phyloP scores from a whole-genome alignment of 2,329 filamentous ascomycete species.

The Nigrospora sphaerica region DNA sequence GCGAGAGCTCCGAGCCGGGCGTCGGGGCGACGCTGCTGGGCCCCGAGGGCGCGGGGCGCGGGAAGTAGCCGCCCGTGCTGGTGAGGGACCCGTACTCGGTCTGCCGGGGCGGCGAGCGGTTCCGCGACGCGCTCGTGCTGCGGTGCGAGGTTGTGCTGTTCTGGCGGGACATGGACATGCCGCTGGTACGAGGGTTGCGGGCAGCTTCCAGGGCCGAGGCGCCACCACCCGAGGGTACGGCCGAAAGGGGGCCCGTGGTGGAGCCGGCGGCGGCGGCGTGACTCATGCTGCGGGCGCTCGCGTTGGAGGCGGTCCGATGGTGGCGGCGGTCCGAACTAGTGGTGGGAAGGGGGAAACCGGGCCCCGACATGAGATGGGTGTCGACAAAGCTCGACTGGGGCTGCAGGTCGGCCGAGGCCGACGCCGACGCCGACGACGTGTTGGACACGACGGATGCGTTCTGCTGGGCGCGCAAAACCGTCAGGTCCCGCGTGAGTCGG shows the following conservation, averaged over 20 bases:
- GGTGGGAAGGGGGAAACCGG: conserved; percentile 50
- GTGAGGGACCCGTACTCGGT: conserved; percentile 31
- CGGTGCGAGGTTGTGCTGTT: conserved; percentile 48
- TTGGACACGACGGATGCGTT: conserved; percentile 62
- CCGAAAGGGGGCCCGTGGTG: conserved; percentile 21
- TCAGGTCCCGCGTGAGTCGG: conserved; percentile 82
- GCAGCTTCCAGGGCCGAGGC: conserved; percentile 37
- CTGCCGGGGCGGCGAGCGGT: conserved; percentile 23
- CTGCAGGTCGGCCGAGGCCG: conserved; percentile 40
- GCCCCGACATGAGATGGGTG: conserved; percentile 46
- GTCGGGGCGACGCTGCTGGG: conserved; percentile 32
- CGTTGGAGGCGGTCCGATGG: conserved; percentile 51
- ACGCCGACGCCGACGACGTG: conserved; percentile 51
- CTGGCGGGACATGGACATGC: conserved; percentile 38
- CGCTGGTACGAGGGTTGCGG: conserved; percentile 34
- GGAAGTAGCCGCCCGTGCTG: conserved; percentile 21
- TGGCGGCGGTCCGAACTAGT: conserved; percentile 40
- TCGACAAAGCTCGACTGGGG: conserved; percentile 33
- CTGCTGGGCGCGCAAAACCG: conserved; percentile 66
- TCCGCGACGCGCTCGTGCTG: conserved; percentile 42
- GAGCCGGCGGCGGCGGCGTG: conserved; percentile 36
- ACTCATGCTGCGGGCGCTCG: conserved; percentile 40
- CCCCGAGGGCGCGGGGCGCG: conserved; percentile 25
- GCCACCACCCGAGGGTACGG: conserved; percentile 25
- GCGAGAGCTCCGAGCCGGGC: conserved; percentile 40